Conservation (phyloP, 1,284 basidiomycete genomes). For the Trichosporon sp. region DNA sequence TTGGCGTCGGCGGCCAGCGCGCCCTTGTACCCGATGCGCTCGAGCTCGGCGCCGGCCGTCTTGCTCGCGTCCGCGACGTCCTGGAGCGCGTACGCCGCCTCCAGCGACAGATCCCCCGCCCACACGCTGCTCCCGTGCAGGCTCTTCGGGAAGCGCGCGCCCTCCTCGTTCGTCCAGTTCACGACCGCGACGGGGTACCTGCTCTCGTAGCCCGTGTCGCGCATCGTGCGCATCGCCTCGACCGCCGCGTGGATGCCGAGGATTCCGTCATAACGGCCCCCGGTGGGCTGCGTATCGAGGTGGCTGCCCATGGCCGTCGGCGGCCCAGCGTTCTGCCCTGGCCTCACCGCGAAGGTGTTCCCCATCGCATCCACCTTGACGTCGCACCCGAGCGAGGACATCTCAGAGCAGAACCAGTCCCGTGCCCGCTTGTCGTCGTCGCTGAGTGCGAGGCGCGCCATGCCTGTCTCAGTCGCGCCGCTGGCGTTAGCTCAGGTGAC, state of each 20-base stretch:
- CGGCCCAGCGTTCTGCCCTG: conserved; percentile 22
- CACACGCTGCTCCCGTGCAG: conserved; percentile 26
- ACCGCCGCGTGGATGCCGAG: conserved; percentile 29
- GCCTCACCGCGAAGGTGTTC: conserved; percentile 38
- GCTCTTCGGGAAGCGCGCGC: conserved; percentile 18
- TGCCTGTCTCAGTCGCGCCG: conserved; percentile 17
- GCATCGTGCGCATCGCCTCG: conserved; percentile 24
- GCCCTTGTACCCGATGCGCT: conserved; percentile 19
- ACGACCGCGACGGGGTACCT: conserved; percentile 22
- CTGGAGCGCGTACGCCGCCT: conserved; percentile 8
- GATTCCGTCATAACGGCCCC: conserved; percentile 37
- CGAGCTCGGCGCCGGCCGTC: conserved; percentile 18
- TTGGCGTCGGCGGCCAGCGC: not conserved
- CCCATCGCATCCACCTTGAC: conserved; percentile 40
- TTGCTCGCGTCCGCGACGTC: conserved; percentile 15
- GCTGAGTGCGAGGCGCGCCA: conserved; percentile 30
- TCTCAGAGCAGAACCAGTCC: conserved; percentile 37
- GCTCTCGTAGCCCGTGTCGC: conserved; percentile 17
- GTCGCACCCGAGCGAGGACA: conserved; percentile 32
- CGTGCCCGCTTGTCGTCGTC: conserved; percentile 36
- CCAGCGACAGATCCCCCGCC: conserved; percentile 15
- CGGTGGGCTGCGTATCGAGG: conserved; percentile 36
- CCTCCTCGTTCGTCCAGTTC: conserved; percentile 33
- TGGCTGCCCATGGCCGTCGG: conserved; percentile 35
- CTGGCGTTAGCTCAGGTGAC: conserved; percentile 10